Conservation (phyloP, 2,329 filamentous ascomycete species). For the Curvularia spicifera region DNA sequence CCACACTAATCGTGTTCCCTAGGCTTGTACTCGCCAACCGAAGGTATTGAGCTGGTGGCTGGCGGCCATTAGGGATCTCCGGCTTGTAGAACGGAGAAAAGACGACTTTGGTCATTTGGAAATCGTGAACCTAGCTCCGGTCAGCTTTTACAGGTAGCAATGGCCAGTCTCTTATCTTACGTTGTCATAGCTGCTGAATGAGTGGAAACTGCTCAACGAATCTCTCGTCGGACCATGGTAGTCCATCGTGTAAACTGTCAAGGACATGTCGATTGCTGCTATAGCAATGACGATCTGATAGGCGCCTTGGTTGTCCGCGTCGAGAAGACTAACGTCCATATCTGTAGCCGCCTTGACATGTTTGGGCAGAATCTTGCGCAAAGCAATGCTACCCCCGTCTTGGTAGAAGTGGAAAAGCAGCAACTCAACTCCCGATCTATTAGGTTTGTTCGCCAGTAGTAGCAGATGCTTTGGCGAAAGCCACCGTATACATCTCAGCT, state of each 20-base stretch:
- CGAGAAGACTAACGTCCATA: slow-evolving; percentile 75
- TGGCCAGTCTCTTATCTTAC: slow-evolving; percentile 48
- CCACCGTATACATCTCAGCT: slow-evolving; percentile 64
- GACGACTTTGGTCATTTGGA: slow-evolving; percentile 64
- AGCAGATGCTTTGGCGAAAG: slow-evolving; percentile 61
- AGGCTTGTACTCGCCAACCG: slow-evolving; percentile 84
- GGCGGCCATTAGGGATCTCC: slow-evolving; percentile 28
- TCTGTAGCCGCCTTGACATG: slow-evolving; percentile 76
- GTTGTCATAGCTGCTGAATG: slow-evolving; percentile 60
- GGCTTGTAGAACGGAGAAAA: slow-evolving; percentile 56
- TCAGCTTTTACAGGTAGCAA: slow-evolving; percentile 12
- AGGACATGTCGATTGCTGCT: slow-evolving; percentile 78
- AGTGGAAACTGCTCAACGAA: slow-evolving; percentile 56
- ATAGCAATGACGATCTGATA: slow-evolving; percentile 82
- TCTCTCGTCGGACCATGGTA: slow-evolving; percentile 61
- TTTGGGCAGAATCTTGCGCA: slow-evolving; percentile 67
- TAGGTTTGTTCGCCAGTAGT: slow-evolving; percentile 62
- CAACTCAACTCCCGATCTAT: slow-evolving; percentile 62
- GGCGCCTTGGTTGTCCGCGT: slow-evolving; percentile 64
- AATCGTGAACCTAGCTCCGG: slow-evolving; percentile 49
- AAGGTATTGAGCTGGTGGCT: slow-evolving; percentile 63
- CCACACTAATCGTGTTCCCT: slow-evolving; percentile 78
- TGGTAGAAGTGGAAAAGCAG: slow-evolving; percentile 65
- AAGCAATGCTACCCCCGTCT: slow-evolving; percentile 58
- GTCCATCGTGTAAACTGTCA: slow-evolving; percentile 79